Evolutionary conservation across 805 yeast species (phyloP), one percentile per base, ranked within the genome.

Genomic region (Lachancea waltii): DNA sequence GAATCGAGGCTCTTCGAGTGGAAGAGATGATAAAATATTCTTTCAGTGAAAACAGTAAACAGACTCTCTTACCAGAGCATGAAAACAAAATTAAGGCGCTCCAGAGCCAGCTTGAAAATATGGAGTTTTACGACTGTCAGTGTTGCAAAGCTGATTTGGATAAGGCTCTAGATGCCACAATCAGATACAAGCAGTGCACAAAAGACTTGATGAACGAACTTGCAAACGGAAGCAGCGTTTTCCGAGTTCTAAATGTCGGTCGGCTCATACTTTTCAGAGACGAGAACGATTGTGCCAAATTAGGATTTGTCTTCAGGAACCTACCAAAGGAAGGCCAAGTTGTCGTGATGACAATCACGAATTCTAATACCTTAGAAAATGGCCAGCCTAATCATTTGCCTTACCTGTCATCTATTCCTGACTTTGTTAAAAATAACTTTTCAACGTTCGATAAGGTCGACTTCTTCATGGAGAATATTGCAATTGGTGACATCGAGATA

Each of bases 21-120:
- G 98, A 92, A 56, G 98, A 92, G 58, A 92, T 92, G 95, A 90
- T 92, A 51, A 90, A 89, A 56, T 84, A 90, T 46, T 87, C 97
- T 0, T 92, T 92, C 61, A 77, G 94, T 62, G 98, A 92, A 56
- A 89, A 92, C 53, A 70, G 89, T 0, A 72, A 89, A 1, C 97
- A 90, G 56, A 75, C 86, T 0, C 63, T 89, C 48, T 63, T 86
- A 36, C 97, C 97, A 0, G 94, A 87, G 46, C 92, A 85, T 53
- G 81, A 87, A 58, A 70, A 73, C 52, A 71, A 73, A 44, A 76
- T 86, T 19, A 68, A 75, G 33, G 64, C 64, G 29, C 64, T 80
- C 26, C 72, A 75, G 32, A 67, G 63, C 6, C 63, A 75, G 30
- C 57, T 85, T 28, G 58, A 56, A 10, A 47, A 51, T 2, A 51